phyloP scores from a whole-genome alignment of 306 rosid genomes.

The Pterocarpus santalinus region DNA sequence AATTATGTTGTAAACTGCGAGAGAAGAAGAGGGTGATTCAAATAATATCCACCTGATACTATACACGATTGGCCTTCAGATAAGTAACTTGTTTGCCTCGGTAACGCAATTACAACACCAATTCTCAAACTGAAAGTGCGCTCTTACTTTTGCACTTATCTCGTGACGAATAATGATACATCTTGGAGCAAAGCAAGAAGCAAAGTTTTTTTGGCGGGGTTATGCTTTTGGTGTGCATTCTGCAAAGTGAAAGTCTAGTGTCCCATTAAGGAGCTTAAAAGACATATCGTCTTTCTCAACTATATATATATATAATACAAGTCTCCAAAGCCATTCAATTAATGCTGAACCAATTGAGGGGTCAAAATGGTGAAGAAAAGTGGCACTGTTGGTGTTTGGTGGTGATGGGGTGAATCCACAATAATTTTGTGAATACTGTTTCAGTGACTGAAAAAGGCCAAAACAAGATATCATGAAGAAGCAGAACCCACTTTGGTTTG shows the following conservation, averaged over 20 bases:
- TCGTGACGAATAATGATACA: background rate
- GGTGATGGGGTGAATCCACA: slow-evolving; percentile 10
- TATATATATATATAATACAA: slow-evolving; percentile 40
- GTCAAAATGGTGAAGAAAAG: background rate
- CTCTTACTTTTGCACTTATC: background rate
- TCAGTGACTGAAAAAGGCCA: slow-evolving; percentile 18
- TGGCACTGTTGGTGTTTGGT: slow-evolving; percentile 16
- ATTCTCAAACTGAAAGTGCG: slow-evolving; percentile 38
- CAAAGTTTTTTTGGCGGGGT: background rate
- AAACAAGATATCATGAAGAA: slow-evolving; percentile 36
- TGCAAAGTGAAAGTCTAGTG: slow-evolving; percentile 61
- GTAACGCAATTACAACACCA: slow-evolving; percentile 36
- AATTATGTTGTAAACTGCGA: background rate
- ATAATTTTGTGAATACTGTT: background rate
- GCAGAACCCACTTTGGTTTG: slow-evolving; percentile 28
- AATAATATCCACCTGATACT: background rate
- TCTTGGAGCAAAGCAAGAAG: slow-evolving; percentile 8
- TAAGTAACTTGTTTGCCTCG: background rate
- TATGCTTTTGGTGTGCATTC: slow-evolving; percentile 27
- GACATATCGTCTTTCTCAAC: slow-evolving; percentile 22
- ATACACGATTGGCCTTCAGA: background rate
- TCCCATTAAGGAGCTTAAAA: slow-evolving; percentile 55
- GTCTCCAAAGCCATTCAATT: slow-evolving; percentile 11
- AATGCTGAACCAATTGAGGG: slow-evolving; percentile 10
- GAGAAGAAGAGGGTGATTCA: background rate